phyloP scores from a whole-genome alignment of 202 grass and related monocot species.

The Carex arenaria region DNA sequence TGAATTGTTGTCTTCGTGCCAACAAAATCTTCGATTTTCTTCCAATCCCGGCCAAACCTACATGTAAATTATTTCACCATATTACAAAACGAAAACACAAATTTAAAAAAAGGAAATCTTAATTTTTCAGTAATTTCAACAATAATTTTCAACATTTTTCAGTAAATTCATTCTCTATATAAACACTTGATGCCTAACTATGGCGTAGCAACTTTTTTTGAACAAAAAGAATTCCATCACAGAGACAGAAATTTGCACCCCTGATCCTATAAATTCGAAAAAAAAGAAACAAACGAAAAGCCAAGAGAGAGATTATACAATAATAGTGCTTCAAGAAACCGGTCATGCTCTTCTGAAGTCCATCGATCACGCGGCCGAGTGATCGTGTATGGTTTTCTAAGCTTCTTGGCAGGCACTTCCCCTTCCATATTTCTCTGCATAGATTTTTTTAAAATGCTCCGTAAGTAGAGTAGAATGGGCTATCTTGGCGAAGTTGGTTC shows the following conservation, averaged over 20 bases:
- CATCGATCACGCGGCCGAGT: slow-evolving; percentile 65
- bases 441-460: not conserved
- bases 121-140: not conserved
- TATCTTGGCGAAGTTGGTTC: not conserved
- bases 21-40: slow-evolving; percentile 94
- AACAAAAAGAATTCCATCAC: not conserved
- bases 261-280: not conserved
- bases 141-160: too few relatives aligned
- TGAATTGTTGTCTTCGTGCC: slow-evolving; percentile 78
- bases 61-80: not conserved
- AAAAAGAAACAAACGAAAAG: not conserved
- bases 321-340: slow-evolving; percentile 80
- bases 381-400: slow-evolving; percentile 81
- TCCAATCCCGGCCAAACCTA: slow-evolving; percentile 94
- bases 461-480: not conserved
- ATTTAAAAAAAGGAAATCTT: not conserved
- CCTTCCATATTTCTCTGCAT: slow-evolving; percentile 8
- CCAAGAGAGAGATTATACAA: slow-evolving; percentile 25
- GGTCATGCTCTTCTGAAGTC: slow-evolving; percentile 69
- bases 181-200: not conserved
- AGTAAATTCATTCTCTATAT: not conserved
- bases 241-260: not conserved
- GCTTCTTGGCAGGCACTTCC: slow-evolving; percentile 47
- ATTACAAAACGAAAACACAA: not conserved
- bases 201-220: not conserved